A percentile compares a stretch with the other conserved stretches of the same genome.
Conservation (phyloP, 140 eudicot species). For the Stevia rebaudiana region DNA sequence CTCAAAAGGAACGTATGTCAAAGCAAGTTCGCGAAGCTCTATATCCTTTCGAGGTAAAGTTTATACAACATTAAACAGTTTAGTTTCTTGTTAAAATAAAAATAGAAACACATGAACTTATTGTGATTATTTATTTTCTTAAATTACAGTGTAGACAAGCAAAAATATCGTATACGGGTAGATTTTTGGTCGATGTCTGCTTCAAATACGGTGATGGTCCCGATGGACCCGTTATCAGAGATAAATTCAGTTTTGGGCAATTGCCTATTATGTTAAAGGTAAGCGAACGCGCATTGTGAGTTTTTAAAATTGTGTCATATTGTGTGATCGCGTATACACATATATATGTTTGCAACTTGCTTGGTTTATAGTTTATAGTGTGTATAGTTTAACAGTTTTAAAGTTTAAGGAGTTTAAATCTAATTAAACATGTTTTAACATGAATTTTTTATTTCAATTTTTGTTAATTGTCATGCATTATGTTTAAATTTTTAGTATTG, state of each 20-base stretch:
- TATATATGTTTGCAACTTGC: neutral
- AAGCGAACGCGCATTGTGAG: neutral
- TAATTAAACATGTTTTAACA: neutral
- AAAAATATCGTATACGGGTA: slow-evolving; percentile 69
- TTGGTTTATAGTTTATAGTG: neutral
- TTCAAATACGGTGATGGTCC: slow-evolving; percentile 59
- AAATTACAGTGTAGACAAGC: slow-evolving; percentile 89
- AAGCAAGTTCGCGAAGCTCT: slow-evolving; percentile 26
- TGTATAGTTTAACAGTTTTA: neutral
- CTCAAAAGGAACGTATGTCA: slow-evolving; percentile 51
- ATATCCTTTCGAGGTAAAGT: slow-evolving; percentile 64
- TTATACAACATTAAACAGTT: neutral
- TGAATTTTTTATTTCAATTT: neutral
- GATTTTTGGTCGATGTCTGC: slow-evolving; percentile 47
- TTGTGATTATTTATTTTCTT: slow-evolving; percentile 3
- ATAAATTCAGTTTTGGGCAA: slow-evolving; percentile 56
- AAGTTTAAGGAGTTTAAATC: neutral
- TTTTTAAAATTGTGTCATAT: neutral
- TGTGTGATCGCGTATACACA: neutral
- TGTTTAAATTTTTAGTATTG: neutral
- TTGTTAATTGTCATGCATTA: neutral
- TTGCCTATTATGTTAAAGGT: slow-evolving; percentile 92
- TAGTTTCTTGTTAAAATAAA: neutral
- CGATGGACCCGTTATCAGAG: slow-evolving; percentile 40
- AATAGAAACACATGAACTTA: neutral